Conservation (phyloP, 2,329 filamentous ascomycete genomes). For the Aspergillus jensenii region DNA sequence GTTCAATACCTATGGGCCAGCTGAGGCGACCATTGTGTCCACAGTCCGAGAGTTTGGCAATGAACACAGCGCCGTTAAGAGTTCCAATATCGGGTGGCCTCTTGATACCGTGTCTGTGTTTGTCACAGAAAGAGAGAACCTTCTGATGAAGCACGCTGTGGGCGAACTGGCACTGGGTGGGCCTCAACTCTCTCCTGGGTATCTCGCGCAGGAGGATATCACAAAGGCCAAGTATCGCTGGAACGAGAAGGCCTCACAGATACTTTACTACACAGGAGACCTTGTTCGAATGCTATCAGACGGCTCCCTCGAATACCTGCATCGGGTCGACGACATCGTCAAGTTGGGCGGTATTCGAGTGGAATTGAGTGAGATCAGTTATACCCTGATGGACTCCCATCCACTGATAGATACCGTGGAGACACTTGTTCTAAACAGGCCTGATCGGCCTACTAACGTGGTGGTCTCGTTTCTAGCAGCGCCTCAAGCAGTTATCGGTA, state of each 20-base stretch:
- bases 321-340: slow-evolving; percentile 27
- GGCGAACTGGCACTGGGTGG: slow-evolving; percentile 32
- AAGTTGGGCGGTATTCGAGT: slow-evolving; percentile 29
- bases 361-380: slow-evolving; percentile 34
- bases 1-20: slow-evolving; percentile 42
- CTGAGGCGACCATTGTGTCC: slow-evolving; percentile 36
- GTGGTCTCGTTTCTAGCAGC: slow-evolving; percentile 37
- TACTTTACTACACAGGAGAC: slow-evolving; percentile 37
- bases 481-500: slow-evolving; percentile 12
- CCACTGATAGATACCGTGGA: slow-evolving; percentile 33
- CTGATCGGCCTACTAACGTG: slow-evolving; percentile 31
- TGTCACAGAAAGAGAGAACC: slow-evolving; percentile 24
- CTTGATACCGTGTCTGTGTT: slow-evolving; percentile 31
- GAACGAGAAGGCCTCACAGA: slow-evolving; percentile 24
- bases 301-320: slow-evolving; percentile 27
- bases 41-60: slow-evolving; percentile 31
- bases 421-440: slow-evolving; percentile 30
- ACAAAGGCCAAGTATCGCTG: slow-evolving; percentile 32
- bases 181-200: slow-evolving; percentile 30
- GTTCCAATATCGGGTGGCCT: slow-evolving; percentile 34
- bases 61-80: slow-evolving; percentile 22
- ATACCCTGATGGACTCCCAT: slow-evolving; percentile 31
- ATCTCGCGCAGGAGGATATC: slow-evolving; percentile 30
- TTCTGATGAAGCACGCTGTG: slow-evolving; percentile 26
- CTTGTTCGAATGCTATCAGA: slow-evolving; percentile 28